Evolutionary conservation across 805 yeast genomes (phyloP).

Genomic region (Torulaspora indica): DNA sequence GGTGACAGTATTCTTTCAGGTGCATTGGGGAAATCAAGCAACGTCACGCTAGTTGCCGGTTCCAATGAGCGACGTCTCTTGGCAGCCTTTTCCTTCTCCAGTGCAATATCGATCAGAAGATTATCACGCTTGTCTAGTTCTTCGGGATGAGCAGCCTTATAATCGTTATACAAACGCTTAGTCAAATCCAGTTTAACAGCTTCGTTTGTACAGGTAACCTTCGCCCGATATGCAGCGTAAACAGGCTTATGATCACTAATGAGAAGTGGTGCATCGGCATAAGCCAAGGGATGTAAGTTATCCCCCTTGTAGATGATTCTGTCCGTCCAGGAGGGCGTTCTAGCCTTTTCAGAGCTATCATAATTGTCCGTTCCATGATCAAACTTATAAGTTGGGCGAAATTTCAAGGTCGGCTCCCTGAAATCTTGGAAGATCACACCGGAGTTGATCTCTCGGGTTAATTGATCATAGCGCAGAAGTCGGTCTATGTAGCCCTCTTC

Average conservation of each 20-base stretch:
- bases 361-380: conserved; percentile 77
- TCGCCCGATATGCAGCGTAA: conserved; percentile 66
- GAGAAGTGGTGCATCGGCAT: conserved; percentile 57
- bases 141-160: conserved; percentile 40
- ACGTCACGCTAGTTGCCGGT: conserved; percentile 8
- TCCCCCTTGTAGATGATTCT: conserved; percentile 67
- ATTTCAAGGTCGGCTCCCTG: conserved; percentile 68
- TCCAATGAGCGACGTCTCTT: conserved; percentile 6
- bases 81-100: conserved; percentile 7
- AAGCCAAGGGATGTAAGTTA: conserved; percentile 56
- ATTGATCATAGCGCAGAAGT: conserved; percentile 70
- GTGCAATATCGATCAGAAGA: conserved; percentile 9
- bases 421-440: conserved; percentile 72
- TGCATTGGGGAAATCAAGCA: conserved; percentile 12
- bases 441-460: conserved; percentile 64
- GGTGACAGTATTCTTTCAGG: conserved; percentile 2
- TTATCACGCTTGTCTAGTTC: conserved; percentile 17
- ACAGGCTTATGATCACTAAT: conserved; percentile 94
- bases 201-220: conserved; percentile 67
- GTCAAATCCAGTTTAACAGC: conserved; percentile 50
- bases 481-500: conserved; percentile 37
- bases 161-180: conserved; percentile 54
- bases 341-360: conserved; percentile 85
- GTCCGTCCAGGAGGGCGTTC: conserved; percentile 97
- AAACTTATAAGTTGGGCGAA: conserved; percentile 88